Percentiles rank a stretch among this genome's conserved stretches.
Evolutionary conservation across 352 stramenopile genomes (phyloP).

Genomic region (Globisporangium paddicum): DNA sequence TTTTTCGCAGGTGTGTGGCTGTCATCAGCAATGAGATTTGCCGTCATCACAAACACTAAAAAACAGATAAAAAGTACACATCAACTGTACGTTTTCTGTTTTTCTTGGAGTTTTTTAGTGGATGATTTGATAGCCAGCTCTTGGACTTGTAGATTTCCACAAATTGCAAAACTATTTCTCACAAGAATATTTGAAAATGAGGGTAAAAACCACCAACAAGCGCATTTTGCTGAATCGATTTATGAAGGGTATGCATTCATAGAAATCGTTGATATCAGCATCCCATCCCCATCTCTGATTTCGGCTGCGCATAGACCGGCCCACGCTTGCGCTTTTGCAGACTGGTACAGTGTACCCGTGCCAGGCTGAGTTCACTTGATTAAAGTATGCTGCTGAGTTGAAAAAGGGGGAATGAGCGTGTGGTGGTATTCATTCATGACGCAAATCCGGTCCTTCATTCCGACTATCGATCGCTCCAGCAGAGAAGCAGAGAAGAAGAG

Average conservation of each 20-base stretch:
- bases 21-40: neutral
- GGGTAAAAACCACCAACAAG: neutral
- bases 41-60: neutral
- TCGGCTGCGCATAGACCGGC: neutral
- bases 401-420: neutral
- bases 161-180: neutral
- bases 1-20: neutral
- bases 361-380: neutral
- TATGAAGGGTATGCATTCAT: neutral
- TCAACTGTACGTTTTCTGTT: too few species aligned
- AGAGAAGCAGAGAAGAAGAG: neutral
- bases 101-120: neutral
- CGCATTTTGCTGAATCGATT: neutral
- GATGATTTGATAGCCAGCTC: neutral
- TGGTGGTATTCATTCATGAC: neutral
- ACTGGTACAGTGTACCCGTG: neutral
- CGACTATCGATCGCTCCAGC: constrained; percentile 5
- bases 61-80: too few species aligned
- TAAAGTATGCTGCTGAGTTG: neutral
- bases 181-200: neutral
- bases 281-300: neutral
- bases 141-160: neutral
- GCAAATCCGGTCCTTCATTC: constrained; percentile 4
- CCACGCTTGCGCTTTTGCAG: neutral
- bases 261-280: neutral